Evolutionary conservation across 305 asterid species (phyloP).

Genomic region (Lippia alba): DNA sequence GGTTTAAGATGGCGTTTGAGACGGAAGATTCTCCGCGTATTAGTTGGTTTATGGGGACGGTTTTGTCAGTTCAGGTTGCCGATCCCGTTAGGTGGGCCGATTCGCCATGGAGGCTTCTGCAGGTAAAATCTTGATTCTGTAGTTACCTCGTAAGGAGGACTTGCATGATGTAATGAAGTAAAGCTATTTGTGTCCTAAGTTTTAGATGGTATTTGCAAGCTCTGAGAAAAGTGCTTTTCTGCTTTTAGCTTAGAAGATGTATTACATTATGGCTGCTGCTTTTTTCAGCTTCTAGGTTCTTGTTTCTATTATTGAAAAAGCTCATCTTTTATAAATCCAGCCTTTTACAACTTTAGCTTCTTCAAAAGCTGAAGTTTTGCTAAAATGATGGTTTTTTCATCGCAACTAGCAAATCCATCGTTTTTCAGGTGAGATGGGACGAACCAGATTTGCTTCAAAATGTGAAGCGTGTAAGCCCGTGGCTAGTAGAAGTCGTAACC

Average conservation of each 20-base stretch:
- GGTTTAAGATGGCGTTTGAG: slow-evolving; percentile 79
- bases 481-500: slow-evolving; percentile 73
- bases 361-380: background rate
- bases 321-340: too few species aligned
- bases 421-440: slow-evolving; percentile 73
- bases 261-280: too few species aligned
- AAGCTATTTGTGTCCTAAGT: too few species aligned
- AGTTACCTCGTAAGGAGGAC: background rate
- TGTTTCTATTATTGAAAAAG: too few species aligned
- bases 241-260: too few species aligned
- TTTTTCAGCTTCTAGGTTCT: too few species aligned
- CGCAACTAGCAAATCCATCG: background rate
- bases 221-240: too few species aligned
- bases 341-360: too few species aligned
- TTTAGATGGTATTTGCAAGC: too few species aligned
- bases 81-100: slow-evolving; percentile 75
- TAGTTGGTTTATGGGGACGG: slow-evolving; percentile 83
- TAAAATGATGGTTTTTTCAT: background rate
- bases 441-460: slow-evolving; percentile 77
- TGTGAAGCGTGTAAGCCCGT: slow-evolving; percentile 70
- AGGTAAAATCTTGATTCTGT: slow-evolving; percentile 42
- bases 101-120: slow-evolving; percentile 84
- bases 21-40: slow-evolving; percentile 74
- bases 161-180: background rate
- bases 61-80: slow-evolving; percentile 57